phyloP scores from a whole-genome alignment of 164 flowering plant genomes.

The Magnolia officinalis region DNA sequence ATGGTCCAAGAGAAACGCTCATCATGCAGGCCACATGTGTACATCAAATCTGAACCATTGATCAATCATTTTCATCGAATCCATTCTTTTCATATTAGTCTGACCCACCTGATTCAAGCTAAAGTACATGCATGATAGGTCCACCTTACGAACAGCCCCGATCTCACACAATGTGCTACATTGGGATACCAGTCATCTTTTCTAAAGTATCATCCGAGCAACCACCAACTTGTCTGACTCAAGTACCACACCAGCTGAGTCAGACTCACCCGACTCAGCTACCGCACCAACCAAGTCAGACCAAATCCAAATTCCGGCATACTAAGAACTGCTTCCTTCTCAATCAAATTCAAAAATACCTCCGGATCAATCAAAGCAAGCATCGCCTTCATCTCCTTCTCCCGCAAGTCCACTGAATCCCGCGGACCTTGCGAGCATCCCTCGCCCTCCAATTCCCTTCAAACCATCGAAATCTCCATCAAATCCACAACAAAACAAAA shows the following conservation, averaged over 20 bases:
- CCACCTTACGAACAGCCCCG: too few species aligned
- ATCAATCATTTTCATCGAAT: too few species aligned
- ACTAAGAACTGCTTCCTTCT: not conserved
- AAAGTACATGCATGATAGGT: too few species aligned
- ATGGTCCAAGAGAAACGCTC: too few species aligned
- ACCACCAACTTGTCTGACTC: not conserved
- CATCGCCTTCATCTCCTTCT: conserved; percentile 38
- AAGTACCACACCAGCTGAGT: not conserved
- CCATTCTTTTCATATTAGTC: too few species aligned
- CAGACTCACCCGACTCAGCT: not conserved
- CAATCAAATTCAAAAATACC: conserved; percentile 33
- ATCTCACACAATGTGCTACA: too few species aligned
- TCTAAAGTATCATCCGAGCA: not conserved
- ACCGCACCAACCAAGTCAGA: not conserved
- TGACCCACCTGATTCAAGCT: too few species aligned
- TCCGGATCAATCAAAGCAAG: conserved; percentile 67
- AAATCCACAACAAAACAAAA: not conserved
- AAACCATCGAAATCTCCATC: not conserved
- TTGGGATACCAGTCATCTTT: too few species aligned
- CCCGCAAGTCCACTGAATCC: conserved; percentile 18
- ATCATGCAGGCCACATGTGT: too few species aligned
- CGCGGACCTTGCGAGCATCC: not conserved
- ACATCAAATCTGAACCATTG: too few species aligned
- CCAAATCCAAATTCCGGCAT: not conserved
- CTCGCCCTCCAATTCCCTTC: conserved; percentile 3